Conservation (phyloP, 2,329 filamentous ascomycete genomes). For the Cytospora schulzeri region DNA sequence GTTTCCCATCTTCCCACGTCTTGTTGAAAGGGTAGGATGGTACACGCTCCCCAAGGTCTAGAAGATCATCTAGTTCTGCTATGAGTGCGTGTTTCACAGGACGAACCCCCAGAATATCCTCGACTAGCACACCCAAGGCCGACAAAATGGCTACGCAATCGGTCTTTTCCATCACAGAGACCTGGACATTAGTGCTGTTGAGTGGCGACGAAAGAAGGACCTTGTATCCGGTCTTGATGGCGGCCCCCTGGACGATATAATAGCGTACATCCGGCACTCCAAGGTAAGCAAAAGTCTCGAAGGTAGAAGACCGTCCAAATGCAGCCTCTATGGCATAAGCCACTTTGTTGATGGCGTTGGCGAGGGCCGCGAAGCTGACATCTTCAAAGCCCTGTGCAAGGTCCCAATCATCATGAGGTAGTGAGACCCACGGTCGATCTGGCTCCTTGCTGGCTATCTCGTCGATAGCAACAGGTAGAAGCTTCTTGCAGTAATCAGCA, state of each 20-base stretch:
- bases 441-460: conserved; percentile 28
- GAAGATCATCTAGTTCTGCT: conserved; percentile 28
- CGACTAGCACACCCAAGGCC: conserved; percentile 23
- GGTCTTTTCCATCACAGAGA: conserved; percentile 27
- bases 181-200: conserved; percentile 29
- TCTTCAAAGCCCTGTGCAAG: conserved; percentile 31
- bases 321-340: conserved; percentile 29
- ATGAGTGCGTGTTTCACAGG: conserved; percentile 18
- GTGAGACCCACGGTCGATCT: conserved; percentile 28
- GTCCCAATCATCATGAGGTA: conserved; percentile 31
- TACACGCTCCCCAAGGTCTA: conserved; percentile 20
- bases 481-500: conserved; percentile 21
- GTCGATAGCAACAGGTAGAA: conserved; percentile 29
- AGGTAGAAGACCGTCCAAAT: conserved; percentile 27
- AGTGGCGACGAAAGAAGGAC: conserved; percentile 31
- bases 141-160: conserved; percentile 29
- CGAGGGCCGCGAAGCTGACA: conserved; percentile 27
- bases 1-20: conserved; percentile 28
- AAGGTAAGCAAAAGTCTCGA: conserved; percentile 30
- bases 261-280: conserved; percentile 31
- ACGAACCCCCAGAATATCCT: conserved; percentile 26
- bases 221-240: conserved; percentile 30
- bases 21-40: conserved; percentile 29
- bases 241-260: conserved; percentile 31
- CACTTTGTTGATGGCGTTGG: conserved; percentile 31